Conservation (phyloP, 257 asterid genomes). For the Ehretia macrophylla region DNA sequence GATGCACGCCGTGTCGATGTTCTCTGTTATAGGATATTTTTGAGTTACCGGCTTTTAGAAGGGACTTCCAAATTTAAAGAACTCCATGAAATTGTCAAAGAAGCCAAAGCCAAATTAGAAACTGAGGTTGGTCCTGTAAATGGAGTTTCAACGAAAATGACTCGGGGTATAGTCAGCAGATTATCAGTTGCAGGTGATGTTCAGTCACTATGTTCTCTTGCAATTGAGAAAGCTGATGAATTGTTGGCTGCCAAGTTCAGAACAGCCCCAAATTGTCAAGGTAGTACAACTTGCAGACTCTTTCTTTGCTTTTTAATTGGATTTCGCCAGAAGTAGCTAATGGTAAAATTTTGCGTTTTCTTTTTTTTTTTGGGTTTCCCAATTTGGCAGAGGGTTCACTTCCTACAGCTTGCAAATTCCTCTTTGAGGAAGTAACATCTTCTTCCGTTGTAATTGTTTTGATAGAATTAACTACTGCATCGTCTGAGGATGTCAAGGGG, state of each 20-base stretch:
- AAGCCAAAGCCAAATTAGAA: conserved; percentile 77
- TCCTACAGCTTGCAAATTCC: conserved; percentile 85
- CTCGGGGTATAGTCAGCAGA: conserved; percentile 68
- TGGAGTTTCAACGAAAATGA: conserved; percentile 83
- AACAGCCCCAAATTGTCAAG: conserved; percentile 25
- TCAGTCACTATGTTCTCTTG: conserved; percentile 62
- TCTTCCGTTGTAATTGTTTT: conserved; percentile 64
- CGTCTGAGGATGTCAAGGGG: conserved; percentile 56
- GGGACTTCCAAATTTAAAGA: conserved; percentile 77
- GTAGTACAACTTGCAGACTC: conserved; percentile 84
- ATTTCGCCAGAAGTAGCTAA: no score
- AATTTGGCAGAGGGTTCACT: conserved; percentile 59
- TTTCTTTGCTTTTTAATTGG: conserved; percentile 43
- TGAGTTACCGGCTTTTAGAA: conserved; percentile 75
- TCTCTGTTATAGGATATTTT: conserved; percentile 68
- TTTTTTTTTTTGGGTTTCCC: conserved; percentile 10
- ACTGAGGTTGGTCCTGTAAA: conserved; percentile 78
- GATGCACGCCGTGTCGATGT: conserved; percentile 87
- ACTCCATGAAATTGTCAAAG: conserved; percentile 66
- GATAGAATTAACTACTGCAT: conserved; percentile 36
- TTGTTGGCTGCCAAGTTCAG: conserved; percentile 34
- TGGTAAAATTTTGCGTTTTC: no score
- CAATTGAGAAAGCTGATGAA: conserved; percentile 60
- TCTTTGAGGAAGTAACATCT: conserved; percentile 69
- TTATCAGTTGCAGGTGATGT: conserved; percentile 62